Conservation (phyloP, 345 rosid genomes). For the Streptanthus diversifolius region DNA sequence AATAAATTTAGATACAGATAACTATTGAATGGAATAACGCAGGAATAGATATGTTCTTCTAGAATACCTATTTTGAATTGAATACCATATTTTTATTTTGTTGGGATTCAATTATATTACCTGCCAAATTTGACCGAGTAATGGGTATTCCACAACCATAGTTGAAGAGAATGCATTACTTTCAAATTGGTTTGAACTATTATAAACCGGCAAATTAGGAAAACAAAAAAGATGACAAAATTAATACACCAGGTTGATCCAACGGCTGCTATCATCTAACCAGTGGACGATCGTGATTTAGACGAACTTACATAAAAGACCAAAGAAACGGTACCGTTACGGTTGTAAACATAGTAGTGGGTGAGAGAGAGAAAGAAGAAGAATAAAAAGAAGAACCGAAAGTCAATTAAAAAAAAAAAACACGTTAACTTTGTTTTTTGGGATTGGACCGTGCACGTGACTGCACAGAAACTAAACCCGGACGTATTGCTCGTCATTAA, state of each 20-base stretch:
- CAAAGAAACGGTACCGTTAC: background rate
- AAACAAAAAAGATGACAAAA: background rate
- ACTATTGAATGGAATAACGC: too few species aligned
- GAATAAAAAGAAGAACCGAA: background rate
- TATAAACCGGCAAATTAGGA: background rate
- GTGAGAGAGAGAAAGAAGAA: background rate
- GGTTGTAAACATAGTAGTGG: constrained; percentile 1
- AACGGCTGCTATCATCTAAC: constrained; percentile 1
- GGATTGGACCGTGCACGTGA: constrained; percentile 29
- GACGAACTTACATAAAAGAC: background rate
- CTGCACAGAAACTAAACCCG: constrained; percentile 59
- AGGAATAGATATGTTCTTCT: too few species aligned
- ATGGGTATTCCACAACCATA: background rate
- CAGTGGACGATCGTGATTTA: background rate
- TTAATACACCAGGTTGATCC: too few species aligned
- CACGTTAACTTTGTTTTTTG: constrained; percentile 7
- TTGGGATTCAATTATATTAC: background rate
- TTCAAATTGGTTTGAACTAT: background rate
- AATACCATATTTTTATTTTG: too few species aligned
- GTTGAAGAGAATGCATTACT: background rate
- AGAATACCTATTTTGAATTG: too few species aligned
- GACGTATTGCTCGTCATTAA: constrained; percentile 48
- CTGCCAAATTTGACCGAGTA: background rate
- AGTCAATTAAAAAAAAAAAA: constrained; percentile 3
- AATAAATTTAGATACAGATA: too few species aligned